Percentiles rank a stretch among this genome's conserved stretches.
Evolutionary conservation across 2,329 filamentous ascomycete species (phyloP).

Genomic region (Thielaviopsis ethacetica): DNA sequence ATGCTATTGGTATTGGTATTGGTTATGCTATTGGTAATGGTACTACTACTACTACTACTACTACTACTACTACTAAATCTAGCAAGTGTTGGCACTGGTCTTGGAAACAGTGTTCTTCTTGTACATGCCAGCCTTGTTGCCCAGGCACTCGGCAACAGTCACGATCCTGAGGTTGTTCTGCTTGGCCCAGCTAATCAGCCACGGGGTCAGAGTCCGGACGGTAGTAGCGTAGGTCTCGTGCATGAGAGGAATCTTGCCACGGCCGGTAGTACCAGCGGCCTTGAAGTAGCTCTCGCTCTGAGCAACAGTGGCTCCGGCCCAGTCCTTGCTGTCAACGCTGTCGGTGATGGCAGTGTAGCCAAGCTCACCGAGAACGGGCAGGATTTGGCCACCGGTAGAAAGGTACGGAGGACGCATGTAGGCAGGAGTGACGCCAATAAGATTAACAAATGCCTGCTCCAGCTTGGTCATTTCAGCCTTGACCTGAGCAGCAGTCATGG

Average conservation of each 20-base stretch:
- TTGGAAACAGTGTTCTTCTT: constrained; percentile 23
- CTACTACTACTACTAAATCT: not conserved
- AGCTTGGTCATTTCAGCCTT: constrained; percentile 32
- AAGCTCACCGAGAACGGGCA: constrained; percentile 26
- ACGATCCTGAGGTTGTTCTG: constrained; percentile 31
- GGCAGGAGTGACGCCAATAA: constrained; percentile 31
- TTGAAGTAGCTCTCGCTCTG: constrained; percentile 38
- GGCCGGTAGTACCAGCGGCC: constrained; percentile 24
- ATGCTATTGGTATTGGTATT: no score
- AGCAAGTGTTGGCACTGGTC: constrained; percentile 20
- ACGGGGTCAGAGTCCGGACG: constrained; percentile 30
- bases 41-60: no score
- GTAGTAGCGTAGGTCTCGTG: constrained; percentile 37
- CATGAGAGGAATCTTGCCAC: constrained; percentile 40
- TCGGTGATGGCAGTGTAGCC: constrained; percentile 45
- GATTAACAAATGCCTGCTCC: constrained; percentile 34
- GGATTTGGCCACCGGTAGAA: constrained; percentile 27
- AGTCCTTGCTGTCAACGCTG: constrained; percentile 45
- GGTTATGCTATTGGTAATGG: no score
- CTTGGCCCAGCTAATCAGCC: constrained; percentile 34
- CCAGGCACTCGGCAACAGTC: constrained; percentile 30
- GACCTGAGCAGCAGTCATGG: constrained; percentile 23
- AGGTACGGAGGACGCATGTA: constrained; percentile 36
- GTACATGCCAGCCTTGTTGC: constrained; percentile 24
- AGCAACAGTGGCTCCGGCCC: constrained; percentile 33